phyloP scores from a whole-genome alignment of 2,329 filamentous ascomycete species.

The Trichoderma atroviride region DNA sequence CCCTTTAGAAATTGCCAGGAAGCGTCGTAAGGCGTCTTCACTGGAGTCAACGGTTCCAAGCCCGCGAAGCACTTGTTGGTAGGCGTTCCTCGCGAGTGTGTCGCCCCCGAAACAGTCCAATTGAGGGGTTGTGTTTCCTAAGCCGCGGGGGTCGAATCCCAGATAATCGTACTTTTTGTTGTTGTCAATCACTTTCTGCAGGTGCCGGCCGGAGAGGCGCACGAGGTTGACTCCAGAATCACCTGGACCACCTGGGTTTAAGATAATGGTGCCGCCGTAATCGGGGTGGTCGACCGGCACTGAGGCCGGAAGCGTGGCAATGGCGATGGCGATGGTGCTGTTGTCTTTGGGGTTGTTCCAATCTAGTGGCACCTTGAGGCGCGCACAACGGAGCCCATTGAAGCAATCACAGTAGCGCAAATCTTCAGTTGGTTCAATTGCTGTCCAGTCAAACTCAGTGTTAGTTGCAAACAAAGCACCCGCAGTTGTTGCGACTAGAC shows the following conservation, averaged over 20 bases:
- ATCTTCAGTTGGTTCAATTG: too few relatives aligned
- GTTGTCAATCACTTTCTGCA: conserved; percentile 36
- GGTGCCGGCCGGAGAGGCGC: conserved; percentile 30
- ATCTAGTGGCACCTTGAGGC: conserved; percentile 47
- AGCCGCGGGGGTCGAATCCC: conserved; percentile 47
- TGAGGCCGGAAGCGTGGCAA: conserved; percentile 43
- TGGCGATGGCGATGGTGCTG: conserved; percentile 42
- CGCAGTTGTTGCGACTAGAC: too few relatives aligned
- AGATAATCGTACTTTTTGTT: conserved; percentile 44
- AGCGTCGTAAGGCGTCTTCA: too few relatives aligned
- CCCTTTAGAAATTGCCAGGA: neutral
- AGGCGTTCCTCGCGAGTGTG: too few relatives aligned
- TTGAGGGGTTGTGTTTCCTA: conserved; percentile 41
- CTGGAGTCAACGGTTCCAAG: too few relatives aligned
- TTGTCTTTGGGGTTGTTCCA: conserved; percentile 38
- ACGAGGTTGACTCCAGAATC: conserved; percentile 41
- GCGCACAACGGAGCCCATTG: conserved; percentile 42
- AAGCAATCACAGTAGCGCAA: conserved; percentile 37
- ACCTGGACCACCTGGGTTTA: conserved; percentile 49
- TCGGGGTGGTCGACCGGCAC: conserved; percentile 41
- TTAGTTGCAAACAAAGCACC: too few relatives aligned
- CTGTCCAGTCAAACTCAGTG: too few relatives aligned
- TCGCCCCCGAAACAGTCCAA: conserved; percentile 41
- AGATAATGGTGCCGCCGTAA: conserved; percentile 47
- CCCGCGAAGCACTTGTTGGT: too few relatives aligned